Evolutionary conservation across 1,139 yeast species (phyloP), one percentile per base, ranked within the genome.

Genomic region (Candida neerlandica): DNA sequence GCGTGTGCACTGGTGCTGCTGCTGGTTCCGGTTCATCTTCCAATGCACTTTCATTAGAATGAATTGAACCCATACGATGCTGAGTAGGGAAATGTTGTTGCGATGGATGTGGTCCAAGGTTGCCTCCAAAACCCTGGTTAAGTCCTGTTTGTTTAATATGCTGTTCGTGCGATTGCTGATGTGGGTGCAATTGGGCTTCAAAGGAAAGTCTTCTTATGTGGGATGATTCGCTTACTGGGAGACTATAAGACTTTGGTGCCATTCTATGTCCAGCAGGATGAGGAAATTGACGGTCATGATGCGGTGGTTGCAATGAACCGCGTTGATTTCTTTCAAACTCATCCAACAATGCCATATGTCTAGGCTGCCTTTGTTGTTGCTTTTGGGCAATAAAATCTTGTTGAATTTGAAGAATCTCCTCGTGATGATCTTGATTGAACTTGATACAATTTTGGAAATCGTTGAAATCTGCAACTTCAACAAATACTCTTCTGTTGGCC

Each of bases 401-500:
- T 51, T 73, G 71, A 21, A 75, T 69, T 30, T 59, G 59, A 18
- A 53, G 59, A 33, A 71, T 65, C 48, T 69, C 74, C 14, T 49
- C 56, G 27, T 59, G 66, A 51, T 75, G 72, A 40, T 69, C 67
- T 45, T 66, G 66, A 55, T 75, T 77, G 54, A 78, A 70, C 21
- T 67, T 61, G 52, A 76, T 73, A 56, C 80, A 77, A 47, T 67
- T 46, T 50, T 73, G 78, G 56, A 81, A 80, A 56, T 81, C 84
- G 26, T 61, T 58, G 51, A 78, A 80, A 55, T 80, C 76, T 0
- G 84, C 84, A 51, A 65, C 54, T 54, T 77, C 80, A 6, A 78
- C 65, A 14, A 67, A 57, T 7, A 80, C 75, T 51, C 75, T 67
- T 49, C 80, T 70, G 43, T 70, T 63, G 15, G 71, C 72, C 45